Percentiles rank a stretch among this genome's conserved stretches.
phyloP scores from a whole-genome alignment of 148 eudicot species.

The Spergularia marina region DNA sequence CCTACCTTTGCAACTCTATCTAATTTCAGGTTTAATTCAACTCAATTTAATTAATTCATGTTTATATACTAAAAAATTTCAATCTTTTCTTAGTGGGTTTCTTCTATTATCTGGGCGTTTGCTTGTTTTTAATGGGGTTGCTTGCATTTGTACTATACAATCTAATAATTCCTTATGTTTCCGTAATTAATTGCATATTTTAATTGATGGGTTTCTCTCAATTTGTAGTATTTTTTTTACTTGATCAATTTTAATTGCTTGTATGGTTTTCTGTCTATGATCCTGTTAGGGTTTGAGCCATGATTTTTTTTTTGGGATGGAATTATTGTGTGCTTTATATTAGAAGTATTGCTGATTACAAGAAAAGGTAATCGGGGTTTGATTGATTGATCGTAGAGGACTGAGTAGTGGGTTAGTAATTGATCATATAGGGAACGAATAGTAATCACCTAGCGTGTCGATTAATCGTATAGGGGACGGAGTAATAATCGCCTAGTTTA shows the following conservation, averaged over 20 bases:
- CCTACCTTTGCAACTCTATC: background rate
- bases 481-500: background rate
- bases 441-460: no score
- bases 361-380: no score
- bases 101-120: no score
- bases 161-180: background rate
- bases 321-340: background rate
- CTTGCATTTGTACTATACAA: background rate
- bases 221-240: background rate
- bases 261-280: background rate
- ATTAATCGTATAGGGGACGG: background rate
- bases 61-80: no score
- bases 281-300: background rate
- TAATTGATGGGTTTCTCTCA: background rate
- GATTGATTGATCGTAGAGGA: no score
- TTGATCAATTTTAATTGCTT: background rate
- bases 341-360: background rate
- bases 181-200: background rate
- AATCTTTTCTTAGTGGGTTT: no score
- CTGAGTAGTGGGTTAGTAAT: no score
- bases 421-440: no score
- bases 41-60: background rate
- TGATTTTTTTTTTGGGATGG: background rate
- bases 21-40: constrained; percentile 18
- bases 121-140: background rate